Evolutionary conservation across 2,329 filamentous ascomycete species (phyloP), one percentile per base, ranked within the genome.

Genomic region (Fusarium concolor): DNA sequence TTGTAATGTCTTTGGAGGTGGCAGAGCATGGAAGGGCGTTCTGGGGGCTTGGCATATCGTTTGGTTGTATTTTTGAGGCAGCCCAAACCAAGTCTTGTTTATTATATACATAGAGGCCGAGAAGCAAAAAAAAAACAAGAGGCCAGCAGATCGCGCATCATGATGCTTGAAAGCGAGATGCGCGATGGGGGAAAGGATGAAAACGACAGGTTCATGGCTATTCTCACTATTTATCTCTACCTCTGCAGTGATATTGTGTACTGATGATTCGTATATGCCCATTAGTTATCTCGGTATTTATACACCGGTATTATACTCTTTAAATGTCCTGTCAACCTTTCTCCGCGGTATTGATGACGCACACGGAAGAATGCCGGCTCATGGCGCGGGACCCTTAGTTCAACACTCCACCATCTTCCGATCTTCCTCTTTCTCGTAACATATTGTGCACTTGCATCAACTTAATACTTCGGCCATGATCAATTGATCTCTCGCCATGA

Each of bases 401-500:
- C 20, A 50, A 63, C 56, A 66, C 57, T 64, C 65, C 68, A 71
- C 49, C 68, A 61, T 70, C 54, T 63, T 59, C 43, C 53, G 42
- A 52, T 61, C 46, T 59, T 61, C 20, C 38, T 56, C 52, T 35
- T 53, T 50, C 42, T 59, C 53, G 31, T 38, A 65, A 39, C 60
- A 59, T 39, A 57, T 42, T 15, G 15, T 35, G 14, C 31, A 35
- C 22, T 31, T 20, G 14, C 17, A 12, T 20, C 14, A 33, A 20
- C 57, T 63, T 20, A 52, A 42, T 20, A 56, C 24, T 53, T 56
- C 57, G 38, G 53, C 50, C 72, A 77, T 76, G 74, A 52, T 65
- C 73, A 74, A 76, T 77, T 76, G 75, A 77, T 56, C 50, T 37
- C 45, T 57, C 57, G 53, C 35, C 44, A 77, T 76, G 75, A 72